Evolutionary conservation across 2,329 filamentous ascomycete species (phyloP).

Genomic region (Fusarium guadeloupense): DNA sequence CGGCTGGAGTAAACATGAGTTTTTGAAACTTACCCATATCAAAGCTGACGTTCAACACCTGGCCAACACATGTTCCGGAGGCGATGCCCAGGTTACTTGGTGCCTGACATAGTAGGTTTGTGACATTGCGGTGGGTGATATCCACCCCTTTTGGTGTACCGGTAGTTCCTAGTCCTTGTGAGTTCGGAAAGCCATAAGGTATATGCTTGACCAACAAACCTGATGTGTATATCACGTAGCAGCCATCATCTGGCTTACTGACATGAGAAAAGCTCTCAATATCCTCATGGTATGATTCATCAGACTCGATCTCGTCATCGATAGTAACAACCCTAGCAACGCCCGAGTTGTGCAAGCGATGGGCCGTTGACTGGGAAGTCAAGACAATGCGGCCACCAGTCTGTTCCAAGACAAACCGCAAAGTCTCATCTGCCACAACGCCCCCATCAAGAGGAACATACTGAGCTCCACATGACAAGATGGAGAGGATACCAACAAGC

Average conservation of each 20-base stretch:
- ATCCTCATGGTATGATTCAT: neutral
- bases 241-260: constrained; percentile 46
- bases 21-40: constrained; percentile 63
- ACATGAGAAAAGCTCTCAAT: neutral
- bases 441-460: constrained; percentile 69
- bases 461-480: constrained; percentile 65
- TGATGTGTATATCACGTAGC: constrained; percentile 65
- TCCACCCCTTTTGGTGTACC: constrained; percentile 68
- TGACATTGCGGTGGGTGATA: constrained; percentile 63
- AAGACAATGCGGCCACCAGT: constrained; percentile 55
- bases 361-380: constrained; percentile 52
- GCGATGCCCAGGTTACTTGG: constrained; percentile 62
- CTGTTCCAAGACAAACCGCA: constrained; percentile 60
- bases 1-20: neutral
- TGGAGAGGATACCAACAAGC: constrained; percentile 64
- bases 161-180: constrained; percentile 55
- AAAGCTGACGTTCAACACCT: constrained; percentile 66
- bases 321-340: constrained; percentile 43
- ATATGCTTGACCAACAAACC: constrained; percentile 43
- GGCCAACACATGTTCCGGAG: constrained; percentile 61
- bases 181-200: neutral
- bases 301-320: constrained; percentile 34
- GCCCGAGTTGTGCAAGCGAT: constrained; percentile 37
- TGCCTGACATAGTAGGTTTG: constrained; percentile 61
- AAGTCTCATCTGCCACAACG: constrained; percentile 58